Conservation (phyloP, 495 filamentous ascomycete genomes). For the Aspergillus ellipticus region DNA sequence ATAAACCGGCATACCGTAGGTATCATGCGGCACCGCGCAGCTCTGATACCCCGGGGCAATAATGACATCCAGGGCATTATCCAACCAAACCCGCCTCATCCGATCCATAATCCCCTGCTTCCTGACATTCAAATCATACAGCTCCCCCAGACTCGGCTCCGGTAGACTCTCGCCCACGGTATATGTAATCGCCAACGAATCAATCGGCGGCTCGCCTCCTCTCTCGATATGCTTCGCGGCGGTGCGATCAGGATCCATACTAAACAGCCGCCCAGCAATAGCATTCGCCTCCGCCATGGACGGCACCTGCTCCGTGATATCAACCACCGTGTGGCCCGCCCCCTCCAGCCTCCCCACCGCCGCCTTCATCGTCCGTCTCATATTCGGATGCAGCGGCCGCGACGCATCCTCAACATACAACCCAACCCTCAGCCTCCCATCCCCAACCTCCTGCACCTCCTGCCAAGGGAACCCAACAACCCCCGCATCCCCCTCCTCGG, state of each 20-base stretch:
- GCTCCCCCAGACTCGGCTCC: conserved; percentile 24
- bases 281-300: conserved; percentile 16
- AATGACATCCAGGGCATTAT: conserved; percentile 41
- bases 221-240: conserved; percentile 9
- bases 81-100: conserved; percentile 24
- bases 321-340: conserved; percentile 44
- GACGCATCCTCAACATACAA: conserved; percentile 50
- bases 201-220: conserved; percentile 24
- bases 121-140: conserved; percentile 20
- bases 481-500: conserved; percentile 18
- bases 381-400: conserved; percentile 51
- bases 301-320: conserved; percentile 19
- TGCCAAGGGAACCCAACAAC: conserved; percentile 20
- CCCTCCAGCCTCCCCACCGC: conserved; percentile 34
- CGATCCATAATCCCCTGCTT: conserved; percentile 10
- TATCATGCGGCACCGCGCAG: conserved; percentile 47
- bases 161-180: conserved; percentile 10
- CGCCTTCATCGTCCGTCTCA: conserved; percentile 42
- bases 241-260: conserved; percentile 22
- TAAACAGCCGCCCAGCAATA: conserved; percentile 27
- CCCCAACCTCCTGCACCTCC: neutral
- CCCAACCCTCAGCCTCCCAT: conserved; percentile 41
- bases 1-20: conserved; percentile 43
- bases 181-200: conserved; percentile 19
- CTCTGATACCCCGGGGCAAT: conserved; percentile 44